Evolutionary conservation across 192 early-diverging fungal genomes (phyloP).

Genomic region (Coemansia sp.): DNA sequence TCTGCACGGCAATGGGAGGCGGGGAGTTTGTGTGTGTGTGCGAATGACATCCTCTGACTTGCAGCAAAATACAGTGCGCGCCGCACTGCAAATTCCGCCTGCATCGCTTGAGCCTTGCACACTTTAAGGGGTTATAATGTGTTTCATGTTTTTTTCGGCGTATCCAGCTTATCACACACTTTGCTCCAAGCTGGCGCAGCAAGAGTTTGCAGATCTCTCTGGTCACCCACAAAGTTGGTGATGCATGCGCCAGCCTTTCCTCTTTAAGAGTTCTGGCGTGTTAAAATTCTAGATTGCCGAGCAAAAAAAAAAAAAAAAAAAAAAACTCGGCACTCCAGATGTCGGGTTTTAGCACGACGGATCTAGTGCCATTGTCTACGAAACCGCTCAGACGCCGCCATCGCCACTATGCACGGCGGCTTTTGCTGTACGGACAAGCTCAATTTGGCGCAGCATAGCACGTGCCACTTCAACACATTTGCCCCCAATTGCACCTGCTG

Average conservation of each 20-base stretch:
- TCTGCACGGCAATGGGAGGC: constrained; percentile 1
- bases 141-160: constrained; percentile 10
- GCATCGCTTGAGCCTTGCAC: not conserved
- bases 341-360: too few species aligned
- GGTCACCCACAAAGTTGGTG: too few species aligned
- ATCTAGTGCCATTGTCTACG: not conserved
- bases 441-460: not conserved
- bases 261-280: not conserved
- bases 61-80: not conserved
- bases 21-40: not conserved
- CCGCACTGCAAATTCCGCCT: not conserved
- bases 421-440: not conserved
- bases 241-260: not conserved
- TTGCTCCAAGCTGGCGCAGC: not conserved
- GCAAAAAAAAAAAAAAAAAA: not conserved
- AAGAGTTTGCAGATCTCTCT: not conserved
- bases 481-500: too few species aligned
- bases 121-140: constrained; percentile 1
- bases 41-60: not conserved
- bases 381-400: not conserved
- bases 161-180: not conserved
- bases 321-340: too few species aligned
- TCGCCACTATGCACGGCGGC: not conserved
- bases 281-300: not conserved
- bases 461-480: too few species aligned